Evolutionary conservation across 1,139 yeast genomes (phyloP).

Genomic region (Yamadazyma triangularis): DNA sequence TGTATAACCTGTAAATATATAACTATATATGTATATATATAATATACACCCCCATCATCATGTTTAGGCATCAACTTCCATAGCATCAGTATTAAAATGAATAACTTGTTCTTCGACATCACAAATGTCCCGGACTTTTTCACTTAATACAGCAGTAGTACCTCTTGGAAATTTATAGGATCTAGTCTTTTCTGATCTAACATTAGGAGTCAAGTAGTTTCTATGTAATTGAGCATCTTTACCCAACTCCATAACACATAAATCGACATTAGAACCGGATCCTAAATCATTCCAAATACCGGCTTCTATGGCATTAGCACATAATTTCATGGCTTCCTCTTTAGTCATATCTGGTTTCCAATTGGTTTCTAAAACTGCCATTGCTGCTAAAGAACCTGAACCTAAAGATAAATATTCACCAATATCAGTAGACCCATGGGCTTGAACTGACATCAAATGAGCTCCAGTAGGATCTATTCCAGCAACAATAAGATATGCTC

Average conservation of each 20-base stretch:
- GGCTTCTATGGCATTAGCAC: constrained; percentile 91
- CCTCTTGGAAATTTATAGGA: constrained; percentile 87
- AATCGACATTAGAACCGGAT: constrained; percentile 95
- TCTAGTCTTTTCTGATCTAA: constrained; percentile 72
- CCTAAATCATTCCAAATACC: constrained; percentile 99
- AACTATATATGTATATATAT: too few species aligned
- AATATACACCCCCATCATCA: too few species aligned
- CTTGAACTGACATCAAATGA: constrained; percentile 87
- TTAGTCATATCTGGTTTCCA: constrained; percentile 76
- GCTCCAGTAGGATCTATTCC: constrained; percentile 97
- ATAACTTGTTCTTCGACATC: constrained; percentile 69
- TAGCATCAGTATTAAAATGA: constrained; percentile 42
- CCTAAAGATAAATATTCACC: constrained; percentile 92
- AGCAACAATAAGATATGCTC: constrained; percentile 95
- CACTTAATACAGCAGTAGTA: constrained; percentile 78
- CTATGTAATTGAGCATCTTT: constrained; percentile 80
- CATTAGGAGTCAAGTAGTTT: constrained; percentile 88
- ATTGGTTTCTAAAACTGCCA: constrained; percentile 90
- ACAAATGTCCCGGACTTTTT: constrained; percentile 58
- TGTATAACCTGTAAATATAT: too few species aligned
- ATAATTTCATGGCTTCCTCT: constrained; percentile 86
- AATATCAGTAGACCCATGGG: constrained; percentile 96
- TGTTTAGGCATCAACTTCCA: constrained; percentile 67
- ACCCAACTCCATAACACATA: constrained; percentile 93
- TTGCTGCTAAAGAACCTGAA: constrained; percentile 97